Evolutionary conservation across 139 green algal species (phyloP), one percentile per base, ranked within the genome.

Genomic region (Diplosphaera chodatii): DNA sequence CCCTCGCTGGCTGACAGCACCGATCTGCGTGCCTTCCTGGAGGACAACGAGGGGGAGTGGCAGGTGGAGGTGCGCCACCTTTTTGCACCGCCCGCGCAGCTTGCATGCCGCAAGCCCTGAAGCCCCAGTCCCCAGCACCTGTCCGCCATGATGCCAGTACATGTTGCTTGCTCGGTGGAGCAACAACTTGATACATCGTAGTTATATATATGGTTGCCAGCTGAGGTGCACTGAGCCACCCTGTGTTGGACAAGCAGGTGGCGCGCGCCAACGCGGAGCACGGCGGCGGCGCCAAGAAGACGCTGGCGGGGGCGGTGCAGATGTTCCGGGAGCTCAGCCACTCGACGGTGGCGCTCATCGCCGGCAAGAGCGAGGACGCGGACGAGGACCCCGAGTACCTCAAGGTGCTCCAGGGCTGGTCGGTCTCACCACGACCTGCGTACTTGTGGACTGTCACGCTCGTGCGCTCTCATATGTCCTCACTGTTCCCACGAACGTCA

Each of bases 311-410:
- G 5, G 83, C 83, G 18, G 67, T 88, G 64, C 65, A 83, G 48
- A 83, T 85, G 72, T 80, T 91, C 62, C 80, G 80, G 71, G 83
- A 78, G 63, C 56, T 88, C 67, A 69, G 78, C 32, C 80, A 87
- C 67, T 75, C 63, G 3, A 86, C 87, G 29, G 55, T 68, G 16
- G 85, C 78, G 72, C 71, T 92, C 73, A 76, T 90, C 34, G 74
- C 76, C 31, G 77, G 77, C 20, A 77, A 72, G 79, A n/a, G 31
- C 32, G 80, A 85, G 28, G 89, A 93, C 64, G 80, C 85, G 40
- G 73, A 86, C 64, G 91, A 95, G 76, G 92, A 97, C 64, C 70
- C 81, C 18, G 89, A 96, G 65, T 96, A 96, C 74, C 76, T 89
- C 55, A 90, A 89, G 86, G 86, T 37, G 4, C 31, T 56, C 32